Conservation (phyloP, 2,329 filamentous ascomycete genomes). For the Colletotrichum chrysophilum region DNA sequence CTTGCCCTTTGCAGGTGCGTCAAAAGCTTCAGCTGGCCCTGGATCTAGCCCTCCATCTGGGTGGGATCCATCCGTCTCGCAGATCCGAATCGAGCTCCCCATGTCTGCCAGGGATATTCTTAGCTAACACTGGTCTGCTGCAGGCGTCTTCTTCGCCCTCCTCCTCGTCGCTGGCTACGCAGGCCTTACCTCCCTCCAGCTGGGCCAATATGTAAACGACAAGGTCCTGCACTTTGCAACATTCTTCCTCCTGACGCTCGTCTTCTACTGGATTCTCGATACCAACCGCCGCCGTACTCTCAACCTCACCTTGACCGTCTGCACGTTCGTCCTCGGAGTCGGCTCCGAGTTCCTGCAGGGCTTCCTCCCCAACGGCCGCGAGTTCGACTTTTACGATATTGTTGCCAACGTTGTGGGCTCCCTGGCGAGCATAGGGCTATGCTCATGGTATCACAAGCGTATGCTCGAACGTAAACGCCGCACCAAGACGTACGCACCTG, state of each 20-base stretch:
- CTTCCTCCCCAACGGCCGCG: slow-evolving; percentile 74
- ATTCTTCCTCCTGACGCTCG: slow-evolving; percentile 86
- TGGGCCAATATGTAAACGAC: slow-evolving; percentile 74
- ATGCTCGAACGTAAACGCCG: slow-evolving; percentile 89
- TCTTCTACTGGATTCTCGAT: slow-evolving; percentile 98
- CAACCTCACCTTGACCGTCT: slow-evolving; percentile 81
- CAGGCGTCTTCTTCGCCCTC: slow-evolving; percentile 74
- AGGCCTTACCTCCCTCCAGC: slow-evolving; percentile 72
- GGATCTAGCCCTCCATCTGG: not conserved
- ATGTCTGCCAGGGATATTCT: not conserved
- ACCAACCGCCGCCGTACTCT: slow-evolving; percentile 84
- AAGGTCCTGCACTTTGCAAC: slow-evolving; percentile 86
- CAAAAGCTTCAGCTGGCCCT: not conserved
- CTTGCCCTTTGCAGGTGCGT: slow-evolving; percentile 83
- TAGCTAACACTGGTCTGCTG: slow-evolving; percentile 17
- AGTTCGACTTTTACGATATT: slow-evolving; percentile 83
- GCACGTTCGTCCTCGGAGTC: slow-evolving; percentile 73
- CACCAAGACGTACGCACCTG: slow-evolving; percentile 73
- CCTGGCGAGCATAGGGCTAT: slow-evolving; percentile 72
- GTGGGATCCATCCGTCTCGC: not conserved
- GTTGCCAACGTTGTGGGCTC: slow-evolving; percentile 87
- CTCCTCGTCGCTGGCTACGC: slow-evolving; percentile 79
- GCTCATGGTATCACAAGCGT: slow-evolving; percentile 91
- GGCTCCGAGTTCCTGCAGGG: slow-evolving; percentile 80
- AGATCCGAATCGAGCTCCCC: not conserved